A percentile compares a stretch with the other conserved stretches of the same genome.
Evolutionary conservation across 805 yeast species (phyloP).

Genomic region (Metschnikowia sp.): DNA sequence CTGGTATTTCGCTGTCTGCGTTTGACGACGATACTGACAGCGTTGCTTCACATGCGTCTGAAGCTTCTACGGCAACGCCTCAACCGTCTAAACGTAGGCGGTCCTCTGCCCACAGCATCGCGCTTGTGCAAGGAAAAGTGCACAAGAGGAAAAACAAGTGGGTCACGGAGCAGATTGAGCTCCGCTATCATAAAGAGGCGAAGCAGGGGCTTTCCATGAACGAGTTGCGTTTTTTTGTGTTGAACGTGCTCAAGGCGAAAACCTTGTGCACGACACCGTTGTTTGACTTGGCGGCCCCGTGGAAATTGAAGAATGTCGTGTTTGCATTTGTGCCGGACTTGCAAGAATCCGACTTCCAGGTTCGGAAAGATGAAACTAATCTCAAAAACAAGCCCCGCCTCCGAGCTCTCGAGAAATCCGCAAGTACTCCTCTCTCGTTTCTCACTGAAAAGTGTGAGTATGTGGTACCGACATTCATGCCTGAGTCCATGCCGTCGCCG

Average conservation of each 20-base stretch:
- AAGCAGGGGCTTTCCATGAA: slow-evolving; percentile 4
- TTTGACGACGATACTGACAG: slow-evolving; percentile 24
- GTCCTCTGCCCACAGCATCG: slow-evolving; percentile 31
- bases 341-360: slow-evolving; percentile 29
- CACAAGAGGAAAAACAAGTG: slow-evolving; percentile 33
- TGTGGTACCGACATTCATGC: slow-evolving; percentile 52
- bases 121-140: slow-evolving; percentile 18
- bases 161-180: slow-evolving; percentile 22
- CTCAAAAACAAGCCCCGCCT: neutral
- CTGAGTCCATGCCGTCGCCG: slow-evolving; percentile 56
- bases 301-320: slow-evolving; percentile 41
- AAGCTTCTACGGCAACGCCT: slow-evolving; percentile 2
- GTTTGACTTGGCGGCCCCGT: slow-evolving; percentile 9
- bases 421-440: slow-evolving; percentile 23
- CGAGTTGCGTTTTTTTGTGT: slow-evolving; percentile 6
- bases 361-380: neutral
- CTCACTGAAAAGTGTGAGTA: slow-evolving; percentile 39
- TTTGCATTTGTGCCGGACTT: slow-evolving; percentile 67
- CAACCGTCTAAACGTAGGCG: slow-evolving; percentile 32
- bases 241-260: slow-evolving; percentile 7
- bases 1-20: slow-evolving; percentile 21
- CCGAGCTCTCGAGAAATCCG: slow-evolving; percentile 1
- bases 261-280: slow-evolving; percentile 5
- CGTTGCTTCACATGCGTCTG: slow-evolving; percentile 26
- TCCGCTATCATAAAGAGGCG: neutral